Evolutionary conservation across 768 basidiomycete species (phyloP).

Genomic region (Boletus patriciae): DNA sequence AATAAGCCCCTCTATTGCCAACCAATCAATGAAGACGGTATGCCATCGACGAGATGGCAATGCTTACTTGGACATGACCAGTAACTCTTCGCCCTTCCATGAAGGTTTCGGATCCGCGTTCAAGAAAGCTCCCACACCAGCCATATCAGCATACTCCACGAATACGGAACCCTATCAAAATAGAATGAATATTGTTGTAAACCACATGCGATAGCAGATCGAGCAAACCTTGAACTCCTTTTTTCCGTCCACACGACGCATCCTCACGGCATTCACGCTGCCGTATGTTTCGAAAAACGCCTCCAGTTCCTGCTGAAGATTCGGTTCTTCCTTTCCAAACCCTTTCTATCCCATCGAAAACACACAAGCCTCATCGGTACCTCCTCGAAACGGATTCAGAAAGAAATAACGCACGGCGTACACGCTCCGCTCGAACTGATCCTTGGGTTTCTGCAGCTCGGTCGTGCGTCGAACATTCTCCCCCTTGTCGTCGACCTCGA

Average conservation of each 20-base stretch:
- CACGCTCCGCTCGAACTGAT: slow-evolving; percentile 77
- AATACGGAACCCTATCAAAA: slow-evolving; percentile 84
- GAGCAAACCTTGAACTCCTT: slow-evolving; percentile 83
- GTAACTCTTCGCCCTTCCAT: slow-evolving; percentile 72
- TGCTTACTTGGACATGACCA: slow-evolving; percentile 85
- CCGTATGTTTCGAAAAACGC: slow-evolving; percentile 80
- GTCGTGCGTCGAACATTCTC: slow-evolving; percentile 72
- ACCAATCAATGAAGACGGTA: background rate
- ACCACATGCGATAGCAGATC: background rate
- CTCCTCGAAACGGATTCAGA: background rate
- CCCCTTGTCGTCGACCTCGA: slow-evolving; percentile 75
- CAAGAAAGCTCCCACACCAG: slow-evolving; percentile 71
- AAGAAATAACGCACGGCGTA: slow-evolving; percentile 72
- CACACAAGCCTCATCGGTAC: background rate
- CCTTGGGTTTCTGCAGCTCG: slow-evolving; percentile 76
- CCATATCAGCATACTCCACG: slow-evolving; percentile 76
- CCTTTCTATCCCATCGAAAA: slow-evolving; percentile 65
- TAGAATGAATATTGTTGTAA: background rate
- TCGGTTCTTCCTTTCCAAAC: slow-evolving; percentile 66
- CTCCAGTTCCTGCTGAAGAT: slow-evolving; percentile 73
- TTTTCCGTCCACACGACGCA: slow-evolving; percentile 75
- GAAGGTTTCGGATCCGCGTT: slow-evolving; percentile 78
- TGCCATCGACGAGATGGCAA: background rate
- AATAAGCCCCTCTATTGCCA: slow-evolving; percentile 70
- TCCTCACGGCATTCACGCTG: slow-evolving; percentile 75